Base-by-base conservation (phyloP, 2,329 filamentous ascomycete species). In the Verticillium dahliae region DNA sequence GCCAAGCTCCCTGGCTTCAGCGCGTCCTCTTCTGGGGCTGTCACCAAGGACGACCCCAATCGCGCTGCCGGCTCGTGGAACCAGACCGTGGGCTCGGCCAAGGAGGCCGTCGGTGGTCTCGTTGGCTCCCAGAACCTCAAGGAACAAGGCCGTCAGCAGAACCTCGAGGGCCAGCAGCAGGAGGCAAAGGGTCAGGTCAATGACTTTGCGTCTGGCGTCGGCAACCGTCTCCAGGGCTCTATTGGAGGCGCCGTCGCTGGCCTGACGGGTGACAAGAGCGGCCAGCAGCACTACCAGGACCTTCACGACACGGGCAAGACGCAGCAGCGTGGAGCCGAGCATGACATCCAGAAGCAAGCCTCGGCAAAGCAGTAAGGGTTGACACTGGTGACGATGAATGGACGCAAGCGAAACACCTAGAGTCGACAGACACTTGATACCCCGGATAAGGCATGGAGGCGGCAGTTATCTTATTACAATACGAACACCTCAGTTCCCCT, bases 281-380 rank as follows among this genome's bases (percentile, higher is more conserved):
- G 85, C 63, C 81, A 93, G 80, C 74, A 79, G 57, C 84, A 86
- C 72, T 90, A 86, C 71, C 80, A 90, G 73, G 73, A 81, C 67
- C 79, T 89, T 75, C 92, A 95, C 71, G 92, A 95, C 69, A 77
- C 85, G 66, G 93, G 92, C 66, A 97, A 95, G 87, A 90, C 90
- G 22, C 82, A 85, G 71, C 90, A 96, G 82, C 85, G 92, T 22
- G 90, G 92, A 58, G 92, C 89, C 1, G 92, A 97, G 83, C 78
- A 83, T 41, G 92, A 96, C 71, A 82, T 96, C 61, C 78, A 89
- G 75, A 93, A 91, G 84, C 80, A 90, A 80, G 84, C 80, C 0
- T 81, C 85, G 66, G 79, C 81, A 54, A 70, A 72, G 61, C 62
- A 67, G 62, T 62, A 62, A 52, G 18, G 45, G 45, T 13, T 13